phyloP scores from a whole-genome alignment of 2,329 filamentous ascomycete species.

The Simplicillium sp. region DNA sequence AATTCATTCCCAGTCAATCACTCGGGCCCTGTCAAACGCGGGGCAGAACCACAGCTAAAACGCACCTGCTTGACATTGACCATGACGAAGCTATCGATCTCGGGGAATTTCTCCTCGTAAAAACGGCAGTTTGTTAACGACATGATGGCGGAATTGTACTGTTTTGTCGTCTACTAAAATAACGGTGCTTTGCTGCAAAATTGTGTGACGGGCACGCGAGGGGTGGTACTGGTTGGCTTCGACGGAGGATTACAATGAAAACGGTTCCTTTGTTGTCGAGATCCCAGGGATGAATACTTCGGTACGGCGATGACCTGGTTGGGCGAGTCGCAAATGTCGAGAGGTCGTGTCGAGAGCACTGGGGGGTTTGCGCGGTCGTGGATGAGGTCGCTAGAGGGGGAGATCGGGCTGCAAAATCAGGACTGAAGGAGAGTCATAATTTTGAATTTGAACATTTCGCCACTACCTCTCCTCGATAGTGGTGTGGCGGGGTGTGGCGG shows the following conservation, averaged over 20 bases:
- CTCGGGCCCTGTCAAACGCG: not conserved
- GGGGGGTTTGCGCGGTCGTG: too few species aligned
- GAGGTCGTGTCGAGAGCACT: too few species aligned
- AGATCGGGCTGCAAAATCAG: too few species aligned
- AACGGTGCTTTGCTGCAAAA: slow-evolving; percentile 5
- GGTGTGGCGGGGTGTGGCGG: slow-evolving; percentile 29
- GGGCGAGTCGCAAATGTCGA: too few species aligned
- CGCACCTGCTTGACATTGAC: slow-evolving; percentile 96
- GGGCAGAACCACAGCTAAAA: slow-evolving; percentile 4
- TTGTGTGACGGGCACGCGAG: slow-evolving; percentile 3
- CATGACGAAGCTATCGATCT: slow-evolving; percentile 99
- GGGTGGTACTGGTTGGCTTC: too few species aligned
- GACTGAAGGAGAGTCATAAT: slow-evolving; percentile 27
- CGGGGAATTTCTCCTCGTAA: slow-evolving; percentile 88
- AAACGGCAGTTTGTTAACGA: slow-evolving; percentile 95
- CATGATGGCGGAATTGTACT: slow-evolving; percentile 54
- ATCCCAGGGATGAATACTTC: too few species aligned
- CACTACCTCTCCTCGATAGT: slow-evolving; percentile 20
- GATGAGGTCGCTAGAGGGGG: too few species aligned
- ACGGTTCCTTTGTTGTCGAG: too few species aligned
- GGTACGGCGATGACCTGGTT: too few species aligned
- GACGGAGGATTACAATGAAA: too few species aligned
- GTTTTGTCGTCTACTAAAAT: slow-evolving; percentile 2
- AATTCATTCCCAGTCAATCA: not conserved
- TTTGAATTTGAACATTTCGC: slow-evolving; percentile 29